Evolutionary conservation across 768 basidiomycete species (phyloP).

Genomic region (Russula foetens): DNA sequence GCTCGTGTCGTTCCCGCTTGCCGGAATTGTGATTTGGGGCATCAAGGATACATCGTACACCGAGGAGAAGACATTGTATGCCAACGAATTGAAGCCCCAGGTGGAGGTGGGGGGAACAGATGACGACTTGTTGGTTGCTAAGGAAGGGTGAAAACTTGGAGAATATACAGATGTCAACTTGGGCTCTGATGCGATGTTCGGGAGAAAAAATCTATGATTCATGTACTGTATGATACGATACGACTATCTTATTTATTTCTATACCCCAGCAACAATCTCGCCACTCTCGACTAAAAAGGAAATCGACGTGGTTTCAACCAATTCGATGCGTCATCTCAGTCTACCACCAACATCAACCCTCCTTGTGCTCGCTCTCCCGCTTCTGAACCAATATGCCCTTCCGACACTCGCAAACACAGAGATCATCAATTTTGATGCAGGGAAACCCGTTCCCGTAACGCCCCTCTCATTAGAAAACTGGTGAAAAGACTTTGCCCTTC

Average conservation of each 20-base stretch:
- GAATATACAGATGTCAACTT: too few species aligned
- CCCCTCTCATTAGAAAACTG: constrained; percentile 20
- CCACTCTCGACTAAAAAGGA: background rate
- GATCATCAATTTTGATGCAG: constrained; percentile 48
- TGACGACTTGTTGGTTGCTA: background rate
- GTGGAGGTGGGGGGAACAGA: constrained; percentile 1
- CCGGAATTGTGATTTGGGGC: constrained; percentile 27
- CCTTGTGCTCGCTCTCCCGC: background rate
- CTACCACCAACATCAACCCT: background rate
- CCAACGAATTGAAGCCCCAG: constrained; percentile 23
- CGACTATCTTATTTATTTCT: too few species aligned
- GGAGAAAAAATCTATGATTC: too few species aligned
- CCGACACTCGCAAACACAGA: constrained; percentile 48
- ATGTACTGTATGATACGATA: too few species aligned
- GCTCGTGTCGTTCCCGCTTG: constrained; percentile 31
- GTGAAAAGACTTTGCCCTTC: background rate
- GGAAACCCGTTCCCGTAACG: constrained; percentile 24
- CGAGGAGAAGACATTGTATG: constrained; percentile 29
- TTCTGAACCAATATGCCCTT: background rate
- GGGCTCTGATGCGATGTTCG: too few species aligned
- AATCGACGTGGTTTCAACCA: background rate
- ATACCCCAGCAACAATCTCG: too few species aligned
- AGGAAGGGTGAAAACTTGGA: background rate
- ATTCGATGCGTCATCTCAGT: background rate
- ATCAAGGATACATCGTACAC: constrained; percentile 33